Percentiles rank a stretch among this genome's conserved stretches.
These are phyloP conservation scores for Naganishia vaughanmartiniae DNA, from an alignment of 768 basidiomycete species.

Conservation along the genomic window DNA sequence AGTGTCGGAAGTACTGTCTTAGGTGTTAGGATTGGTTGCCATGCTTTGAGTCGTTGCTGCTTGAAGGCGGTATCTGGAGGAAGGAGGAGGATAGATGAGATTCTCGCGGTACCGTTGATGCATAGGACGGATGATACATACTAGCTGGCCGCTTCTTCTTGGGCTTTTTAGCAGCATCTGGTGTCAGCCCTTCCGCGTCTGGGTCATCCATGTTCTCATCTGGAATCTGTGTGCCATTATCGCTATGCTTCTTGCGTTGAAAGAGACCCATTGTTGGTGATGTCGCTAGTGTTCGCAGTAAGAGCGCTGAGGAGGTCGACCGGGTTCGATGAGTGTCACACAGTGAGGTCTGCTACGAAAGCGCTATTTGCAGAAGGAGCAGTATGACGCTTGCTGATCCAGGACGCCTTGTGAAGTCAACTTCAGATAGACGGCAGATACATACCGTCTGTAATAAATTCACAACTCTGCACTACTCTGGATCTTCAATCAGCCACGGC, in stretches of 20 bases:
- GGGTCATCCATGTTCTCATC: conserved; percentile 51
- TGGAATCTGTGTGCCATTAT: conserved; percentile 20
- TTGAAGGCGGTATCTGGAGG: conserved; percentile 90
- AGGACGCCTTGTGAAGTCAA: not conserved
- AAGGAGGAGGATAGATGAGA: not conserved
- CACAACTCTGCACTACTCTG: not conserved
- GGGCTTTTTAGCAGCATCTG: conserved; percentile 63
- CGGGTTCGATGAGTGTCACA: not conserved
- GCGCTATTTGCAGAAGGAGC: not conserved
- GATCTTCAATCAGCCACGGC: not conserved
- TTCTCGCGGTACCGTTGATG: not conserved
- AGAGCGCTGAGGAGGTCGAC: not conserved
- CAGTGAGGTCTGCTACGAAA: not conserved
- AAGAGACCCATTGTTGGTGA: conserved; percentile 23
- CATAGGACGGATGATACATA: conserved; percentile 52
- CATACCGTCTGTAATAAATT: not conserved
- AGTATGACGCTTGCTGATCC: not conserved
- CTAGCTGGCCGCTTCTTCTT: conserved; percentile 82
- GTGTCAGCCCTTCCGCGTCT: conserved; percentile 61
- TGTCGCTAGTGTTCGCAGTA: not conserved
- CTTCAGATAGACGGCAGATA: too few species aligned
- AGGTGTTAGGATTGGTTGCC: conserved; percentile 98
- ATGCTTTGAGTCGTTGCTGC: conserved; percentile 98
- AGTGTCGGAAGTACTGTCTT: conserved; percentile 95
- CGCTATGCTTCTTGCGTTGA: conserved; percentile 28